These are phyloP conservation scores for Ophiostoma perfectum DNA, from an alignment of 2,329 filamentous ascomycete species.

Conservation along the genomic window DNA sequence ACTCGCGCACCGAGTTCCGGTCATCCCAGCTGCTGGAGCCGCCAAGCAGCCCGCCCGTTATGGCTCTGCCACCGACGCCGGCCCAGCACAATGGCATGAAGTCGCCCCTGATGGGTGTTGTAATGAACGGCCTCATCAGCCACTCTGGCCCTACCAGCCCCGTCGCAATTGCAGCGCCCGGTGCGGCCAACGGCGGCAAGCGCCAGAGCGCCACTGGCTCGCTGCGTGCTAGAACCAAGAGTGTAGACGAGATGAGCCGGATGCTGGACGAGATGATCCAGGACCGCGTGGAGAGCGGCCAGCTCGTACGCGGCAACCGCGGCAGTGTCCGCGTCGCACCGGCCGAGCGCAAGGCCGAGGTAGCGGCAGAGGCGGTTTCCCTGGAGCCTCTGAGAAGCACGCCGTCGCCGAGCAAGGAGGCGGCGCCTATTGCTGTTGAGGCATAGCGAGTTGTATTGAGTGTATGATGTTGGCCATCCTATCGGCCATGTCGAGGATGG, in stretches of 20 bases:
- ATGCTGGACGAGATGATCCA: conserved; percentile 97
- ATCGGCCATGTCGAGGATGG: too few relatives aligned
- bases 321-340: conserved; percentile 56
- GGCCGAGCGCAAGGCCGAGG: conserved; percentile 33
- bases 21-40: conserved; percentile 34
- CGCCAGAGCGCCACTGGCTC: conserved; percentile 21
- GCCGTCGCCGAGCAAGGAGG: conserved; percentile 29
- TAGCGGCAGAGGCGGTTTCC: neutral
- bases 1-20: conserved; percentile 32
- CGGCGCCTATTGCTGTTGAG: conserved; percentile 31
- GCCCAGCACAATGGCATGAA: conserved; percentile 12
- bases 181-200: neutral
- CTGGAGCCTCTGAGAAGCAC: conserved; percentile 29
- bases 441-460: conserved; percentile 21
- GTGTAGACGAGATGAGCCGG: conserved; percentile 85
- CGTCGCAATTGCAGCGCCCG: neutral
- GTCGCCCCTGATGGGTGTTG: conserved; percentile 16
- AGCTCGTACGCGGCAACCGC: conserved; percentile 59
- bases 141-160: neutral
- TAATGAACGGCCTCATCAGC: neutral
- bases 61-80: conserved; percentile 27
- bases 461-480: neutral
- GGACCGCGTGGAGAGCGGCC: conserved; percentile 72
- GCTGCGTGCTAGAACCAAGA: conserved; percentile 53
- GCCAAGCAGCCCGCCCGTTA: conserved; percentile 29